These are phyloP conservation scores for Solioccasus polychromus DNA, from an alignment of 768 basidiomycete genomes.

Conservation along the genomic window DNA sequence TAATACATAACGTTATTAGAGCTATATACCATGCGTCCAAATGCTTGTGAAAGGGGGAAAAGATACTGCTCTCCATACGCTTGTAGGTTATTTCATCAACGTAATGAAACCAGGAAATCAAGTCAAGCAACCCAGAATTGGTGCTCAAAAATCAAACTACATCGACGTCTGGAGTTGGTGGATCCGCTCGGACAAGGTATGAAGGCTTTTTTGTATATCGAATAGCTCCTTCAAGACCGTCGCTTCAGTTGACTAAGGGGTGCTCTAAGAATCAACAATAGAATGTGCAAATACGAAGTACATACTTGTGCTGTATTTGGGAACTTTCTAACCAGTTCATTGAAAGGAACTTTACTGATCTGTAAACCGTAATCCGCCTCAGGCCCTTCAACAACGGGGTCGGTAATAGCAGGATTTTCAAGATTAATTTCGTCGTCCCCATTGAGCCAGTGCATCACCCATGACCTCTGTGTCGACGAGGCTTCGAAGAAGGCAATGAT, in stretches of 20 bases:
- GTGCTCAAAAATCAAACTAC: background rate
- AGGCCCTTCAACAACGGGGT: conserved; percentile 60
- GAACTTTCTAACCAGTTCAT: conserved; percentile 65
- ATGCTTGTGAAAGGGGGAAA: background rate
- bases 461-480: conserved; percentile 52
- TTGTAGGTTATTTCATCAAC: conserved; percentile 3
- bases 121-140: background rate
- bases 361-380: conserved; percentile 51
- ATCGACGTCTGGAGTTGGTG: conserved; percentile 24
- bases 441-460: conserved; percentile 69
- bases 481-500: conserved; percentile 73
- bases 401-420: conserved; percentile 49
- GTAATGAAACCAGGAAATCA: background rate
- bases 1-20: background rate
- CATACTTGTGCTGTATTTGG: conserved; percentile 71
- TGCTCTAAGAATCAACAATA: conserved; percentile 4
- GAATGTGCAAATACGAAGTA: conserved; percentile 5
- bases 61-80: background rate
- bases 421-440: conserved; percentile 56
- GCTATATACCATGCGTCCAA: background rate
- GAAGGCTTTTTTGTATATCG: conserved; percentile 46
- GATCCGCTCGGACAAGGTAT: conserved; percentile 36
- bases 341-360: conserved; percentile 71
- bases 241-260: conserved; percentile 64
- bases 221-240: conserved; percentile 63